Evolutionary conservation across 2,329 filamentous ascomycete species (phyloP).

Genomic region (Sphaerulina vaccinii): DNA sequence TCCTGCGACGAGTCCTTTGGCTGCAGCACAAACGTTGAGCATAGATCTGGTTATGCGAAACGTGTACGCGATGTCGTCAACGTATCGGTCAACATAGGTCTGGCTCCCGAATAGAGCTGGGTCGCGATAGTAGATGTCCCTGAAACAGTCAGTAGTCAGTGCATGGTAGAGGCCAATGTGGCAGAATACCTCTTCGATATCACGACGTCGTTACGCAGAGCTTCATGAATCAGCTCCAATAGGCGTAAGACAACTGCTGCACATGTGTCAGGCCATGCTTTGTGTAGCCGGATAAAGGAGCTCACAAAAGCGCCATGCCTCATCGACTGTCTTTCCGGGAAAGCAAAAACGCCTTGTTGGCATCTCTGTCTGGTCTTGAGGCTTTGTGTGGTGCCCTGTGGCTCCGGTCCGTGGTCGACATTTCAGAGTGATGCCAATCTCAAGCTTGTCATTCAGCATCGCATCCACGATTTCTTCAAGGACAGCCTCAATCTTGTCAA

Average conservation of each 20-base stretch:
- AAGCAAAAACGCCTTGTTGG: constrained; percentile 42
- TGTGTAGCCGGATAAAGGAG: neutral
- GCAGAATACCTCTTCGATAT: constrained; percentile 57
- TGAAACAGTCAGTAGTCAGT: constrained; percentile 38
- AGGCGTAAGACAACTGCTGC: constrained; percentile 57
- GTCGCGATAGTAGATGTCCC: constrained; percentile 78
- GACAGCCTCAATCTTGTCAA: constrained; percentile 57
- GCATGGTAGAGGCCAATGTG: neutral
- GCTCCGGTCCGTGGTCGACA: constrained; percentile 24
- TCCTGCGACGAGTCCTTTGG: constrained; percentile 70
- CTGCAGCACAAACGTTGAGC: constrained; percentile 71
- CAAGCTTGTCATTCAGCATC: constrained; percentile 45
- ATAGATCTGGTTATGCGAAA: constrained; percentile 62
- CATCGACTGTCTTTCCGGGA: constrained; percentile 55
- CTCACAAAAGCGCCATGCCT: constrained; percentile 59
- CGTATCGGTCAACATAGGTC: constrained; percentile 64
- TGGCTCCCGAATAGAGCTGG: constrained; percentile 70
- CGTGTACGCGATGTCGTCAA: constrained; percentile 72
- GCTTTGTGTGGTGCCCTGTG: too few relatives aligned
- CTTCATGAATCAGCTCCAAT: constrained; percentile 55
- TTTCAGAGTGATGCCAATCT: constrained; percentile 52
- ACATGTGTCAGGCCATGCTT: constrained; percentile 6
- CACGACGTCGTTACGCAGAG: constrained; percentile 48
- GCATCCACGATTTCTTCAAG: constrained; percentile 54
- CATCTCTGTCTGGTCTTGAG: constrained; percentile 11